Evolutionary conservation across 2,329 filamentous ascomycete species (phyloP).

Genomic region (Penicillium sp.): DNA sequence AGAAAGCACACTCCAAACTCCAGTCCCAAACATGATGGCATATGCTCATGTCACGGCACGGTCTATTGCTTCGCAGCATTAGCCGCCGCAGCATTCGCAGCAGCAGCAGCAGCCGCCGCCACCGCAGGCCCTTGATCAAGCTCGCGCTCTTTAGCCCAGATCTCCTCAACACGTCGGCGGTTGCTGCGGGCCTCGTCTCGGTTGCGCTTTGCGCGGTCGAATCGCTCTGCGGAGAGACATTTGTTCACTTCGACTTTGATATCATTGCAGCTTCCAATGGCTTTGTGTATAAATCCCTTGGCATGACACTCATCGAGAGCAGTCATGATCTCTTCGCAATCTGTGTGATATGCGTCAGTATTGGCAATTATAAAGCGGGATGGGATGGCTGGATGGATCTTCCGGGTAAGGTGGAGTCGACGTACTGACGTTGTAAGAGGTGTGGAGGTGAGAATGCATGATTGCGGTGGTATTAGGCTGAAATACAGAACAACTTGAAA

Average conservation of each 20-base stretch:
- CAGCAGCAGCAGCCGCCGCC: background rate
- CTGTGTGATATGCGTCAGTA: constrained; percentile 49
- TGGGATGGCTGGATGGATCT: background rate
- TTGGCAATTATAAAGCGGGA: background rate
- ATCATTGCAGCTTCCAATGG: constrained; percentile 83
- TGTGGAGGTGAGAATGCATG: constrained; percentile 98
- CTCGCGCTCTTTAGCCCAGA: constrained; percentile 65
- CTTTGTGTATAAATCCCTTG: constrained; percentile 87
- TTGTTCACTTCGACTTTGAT: constrained; percentile 80
- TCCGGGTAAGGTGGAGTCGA: constrained; percentile 17
- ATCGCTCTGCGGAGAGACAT: constrained; percentile 78
- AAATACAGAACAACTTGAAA: constrained; percentile 7
- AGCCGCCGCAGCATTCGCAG: background rate
- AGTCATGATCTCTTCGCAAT: constrained; percentile 90
- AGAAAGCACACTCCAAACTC: constrained; percentile 15
- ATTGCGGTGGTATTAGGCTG: constrained; percentile 29
- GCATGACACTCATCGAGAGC: constrained; percentile 95
- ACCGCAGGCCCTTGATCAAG: constrained; percentile 20
- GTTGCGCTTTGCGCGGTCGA: constrained; percentile 75
- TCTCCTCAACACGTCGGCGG: constrained; percentile 70
- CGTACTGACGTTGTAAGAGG: constrained; percentile 83
- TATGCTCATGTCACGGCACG: background rate
- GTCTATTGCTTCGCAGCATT: constrained; percentile 19
- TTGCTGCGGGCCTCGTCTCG: constrained; percentile 68
- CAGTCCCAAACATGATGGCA: constrained; percentile 1